These are phyloP conservation scores for Beta macrorhiza DNA, from an alignment of 179 eudicot species.

Conservation along the genomic window DNA sequence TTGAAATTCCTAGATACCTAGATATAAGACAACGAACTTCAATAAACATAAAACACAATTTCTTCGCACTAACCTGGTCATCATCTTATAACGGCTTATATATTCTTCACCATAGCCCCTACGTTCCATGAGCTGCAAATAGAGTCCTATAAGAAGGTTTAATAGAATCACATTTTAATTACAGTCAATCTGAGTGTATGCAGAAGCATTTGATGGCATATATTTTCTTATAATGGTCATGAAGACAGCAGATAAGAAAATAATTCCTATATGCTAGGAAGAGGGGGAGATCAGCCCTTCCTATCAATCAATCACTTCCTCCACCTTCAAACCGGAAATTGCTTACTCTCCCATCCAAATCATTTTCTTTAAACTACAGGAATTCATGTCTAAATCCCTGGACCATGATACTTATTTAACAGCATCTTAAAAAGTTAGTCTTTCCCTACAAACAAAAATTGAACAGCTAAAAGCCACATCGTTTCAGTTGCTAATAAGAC, in stretches of 20 bases:
- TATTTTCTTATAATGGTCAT: conserved; percentile 1
- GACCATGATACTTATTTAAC: background rate
- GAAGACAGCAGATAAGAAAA: background rate
- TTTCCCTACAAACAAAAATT: background rate
- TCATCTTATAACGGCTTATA: conserved; percentile 93
- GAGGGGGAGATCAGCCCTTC: background rate
- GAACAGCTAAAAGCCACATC: background rate
- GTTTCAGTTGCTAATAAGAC: background rate
- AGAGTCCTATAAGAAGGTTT: conserved; percentile 33
- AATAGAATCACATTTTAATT: conserved; percentile 20
- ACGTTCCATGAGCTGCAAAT: conserved; percentile 94
- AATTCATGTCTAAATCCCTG: background rate
- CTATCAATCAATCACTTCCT: background rate
- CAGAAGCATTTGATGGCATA: conserved; percentile 5
- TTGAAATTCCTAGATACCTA: background rate
- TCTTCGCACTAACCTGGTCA: conserved; percentile 70
- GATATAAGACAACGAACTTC: background rate
- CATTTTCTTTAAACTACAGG: background rate
- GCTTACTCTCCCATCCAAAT: background rate
- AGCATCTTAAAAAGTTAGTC: background rate
- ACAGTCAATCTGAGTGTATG: conserved; percentile 6
- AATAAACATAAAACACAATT: conserved; percentile 12
- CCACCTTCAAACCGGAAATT: background rate
- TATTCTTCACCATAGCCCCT: conserved; percentile 92
- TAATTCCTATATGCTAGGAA: background rate